Percentiles rank a stretch among this genome's conserved stretches.
Conservation (phyloP, 805 yeast genomes). For the Myxozyma nipponensis region DNA sequence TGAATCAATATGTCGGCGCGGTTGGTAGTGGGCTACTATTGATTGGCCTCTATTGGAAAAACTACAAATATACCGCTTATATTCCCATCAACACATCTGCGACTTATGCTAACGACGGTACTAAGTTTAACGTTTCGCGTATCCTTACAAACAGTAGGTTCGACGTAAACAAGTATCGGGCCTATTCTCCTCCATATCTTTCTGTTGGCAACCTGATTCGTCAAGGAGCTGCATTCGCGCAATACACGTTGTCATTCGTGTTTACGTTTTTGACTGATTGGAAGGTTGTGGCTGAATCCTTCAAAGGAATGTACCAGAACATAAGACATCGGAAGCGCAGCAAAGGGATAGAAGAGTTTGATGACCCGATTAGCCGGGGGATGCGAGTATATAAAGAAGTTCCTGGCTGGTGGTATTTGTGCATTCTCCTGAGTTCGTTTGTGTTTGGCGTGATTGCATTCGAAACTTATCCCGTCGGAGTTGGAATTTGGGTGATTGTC, state of each 20-base stretch:
- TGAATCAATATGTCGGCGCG: conserved; percentile 39
- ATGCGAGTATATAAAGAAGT: conserved; percentile 56
- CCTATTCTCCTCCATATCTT: conserved; percentile 65
- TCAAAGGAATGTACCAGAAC: neutral
- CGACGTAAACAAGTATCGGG: conserved; percentile 47
- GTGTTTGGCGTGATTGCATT: conserved; percentile 42
- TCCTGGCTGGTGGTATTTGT: conserved; percentile 60
- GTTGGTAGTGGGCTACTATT: conserved; percentile 34
- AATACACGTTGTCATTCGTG: conserved; percentile 54
- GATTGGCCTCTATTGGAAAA: conserved; percentile 43
- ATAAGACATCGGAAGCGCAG: conserved; percentile 34
- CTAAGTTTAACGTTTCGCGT: conserved; percentile 46
- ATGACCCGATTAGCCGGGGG: conserved; percentile 32
- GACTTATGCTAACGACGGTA: conserved; percentile 33
- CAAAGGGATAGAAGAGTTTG: conserved; percentile 52
- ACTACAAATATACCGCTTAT: conserved; percentile 49
- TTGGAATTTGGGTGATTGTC: conserved; percentile 60
- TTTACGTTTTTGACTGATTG: conserved; percentile 34
- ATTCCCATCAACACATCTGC: conserved; percentile 48
- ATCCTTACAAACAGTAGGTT: conserved; percentile 46
- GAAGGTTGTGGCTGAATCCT: conserved; percentile 7
- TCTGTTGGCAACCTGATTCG: conserved; percentile 57
- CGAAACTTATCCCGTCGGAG: conserved; percentile 42
- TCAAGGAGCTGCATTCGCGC: conserved; percentile 55
- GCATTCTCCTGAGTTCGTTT: conserved; percentile 46